These are phyloP conservation scores for Aspergillus pseudonomiae DNA, from an alignment of 2,329 filamentous ascomycete species.

Conservation along the genomic window DNA sequence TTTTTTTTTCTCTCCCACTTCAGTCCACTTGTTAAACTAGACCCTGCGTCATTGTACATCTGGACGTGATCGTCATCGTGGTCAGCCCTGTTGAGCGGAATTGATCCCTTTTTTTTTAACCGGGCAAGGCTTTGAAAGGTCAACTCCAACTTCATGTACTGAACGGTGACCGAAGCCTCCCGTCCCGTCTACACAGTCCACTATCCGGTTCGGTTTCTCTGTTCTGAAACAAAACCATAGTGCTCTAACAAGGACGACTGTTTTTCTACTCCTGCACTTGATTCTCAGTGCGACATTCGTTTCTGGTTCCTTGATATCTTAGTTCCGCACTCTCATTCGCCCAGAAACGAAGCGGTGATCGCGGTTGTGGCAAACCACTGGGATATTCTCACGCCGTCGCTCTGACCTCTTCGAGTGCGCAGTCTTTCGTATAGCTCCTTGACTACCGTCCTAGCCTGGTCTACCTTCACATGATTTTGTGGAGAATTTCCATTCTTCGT, in stretches of 20 bases:
- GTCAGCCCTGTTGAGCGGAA: not conserved
- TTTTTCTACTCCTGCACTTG: not conserved
- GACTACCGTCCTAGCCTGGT: not conserved
- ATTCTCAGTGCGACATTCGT: not conserved
- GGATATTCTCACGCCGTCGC: not conserved
- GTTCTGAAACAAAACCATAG: not conserved
- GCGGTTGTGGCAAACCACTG: constrained; percentile 8
- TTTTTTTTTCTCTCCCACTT: not conserved
- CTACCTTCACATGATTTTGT: constrained; percentile 18
- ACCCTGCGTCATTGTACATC: not conserved
- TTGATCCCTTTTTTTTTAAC: not conserved
- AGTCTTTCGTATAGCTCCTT: not conserved
- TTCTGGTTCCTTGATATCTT: not conserved
- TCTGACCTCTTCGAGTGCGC: constrained; percentile 6
- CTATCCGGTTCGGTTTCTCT: not conserved
- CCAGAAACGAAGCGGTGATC: constrained; percentile 4
- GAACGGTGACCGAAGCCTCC: not conserved
- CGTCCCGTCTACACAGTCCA: not conserved
- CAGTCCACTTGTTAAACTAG: not conserved
- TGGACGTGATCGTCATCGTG: not conserved
- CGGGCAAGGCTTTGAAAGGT: not conserved
- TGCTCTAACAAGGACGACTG: not conserved
- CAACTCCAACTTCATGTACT: not conserved
- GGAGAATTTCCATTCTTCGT: constrained; percentile 13
- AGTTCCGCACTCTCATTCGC: constrained; percentile 1